These are phyloP conservation scores for Pelargonium nanum DNA, from an alignment of 345 rosid genomes.

Conservation along the genomic window DNA sequence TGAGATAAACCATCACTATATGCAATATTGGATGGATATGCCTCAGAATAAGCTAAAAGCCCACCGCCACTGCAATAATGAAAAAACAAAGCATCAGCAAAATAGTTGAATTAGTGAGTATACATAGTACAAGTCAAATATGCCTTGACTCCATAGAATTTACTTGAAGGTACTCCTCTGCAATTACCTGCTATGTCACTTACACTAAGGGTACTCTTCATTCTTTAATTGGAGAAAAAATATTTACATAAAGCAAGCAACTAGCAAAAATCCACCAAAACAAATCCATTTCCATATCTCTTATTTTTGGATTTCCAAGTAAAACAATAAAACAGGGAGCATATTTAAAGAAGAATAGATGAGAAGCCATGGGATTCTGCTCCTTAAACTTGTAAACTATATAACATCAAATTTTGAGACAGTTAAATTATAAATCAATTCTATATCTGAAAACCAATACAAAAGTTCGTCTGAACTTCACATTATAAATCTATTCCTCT, in stretches of 20 bases:
- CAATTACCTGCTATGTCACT: too few species aligned
- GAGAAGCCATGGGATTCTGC: not conserved
- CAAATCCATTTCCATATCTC: too few species aligned
- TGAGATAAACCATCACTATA: constrained; percentile 26
- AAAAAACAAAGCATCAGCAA: constrained; percentile 1
- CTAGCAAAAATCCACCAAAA: too few species aligned
- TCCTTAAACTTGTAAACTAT: not conserved
- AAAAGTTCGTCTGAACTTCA: not conserved
- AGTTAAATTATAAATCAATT: not conserved
- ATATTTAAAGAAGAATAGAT: too few species aligned
- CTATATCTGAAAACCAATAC: not conserved
- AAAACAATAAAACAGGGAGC: too few species aligned
- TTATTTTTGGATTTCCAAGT: not conserved
- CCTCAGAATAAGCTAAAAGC: constrained; percentile 67
- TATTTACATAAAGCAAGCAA: too few species aligned
- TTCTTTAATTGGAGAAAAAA: too few species aligned
- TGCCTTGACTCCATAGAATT: not conserved
- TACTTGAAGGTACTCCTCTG: not conserved
- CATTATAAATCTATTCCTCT: not conserved
- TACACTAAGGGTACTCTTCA: too few species aligned
- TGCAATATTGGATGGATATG: constrained; percentile 30
- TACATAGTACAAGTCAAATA: too few species aligned
- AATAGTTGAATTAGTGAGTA: not conserved
- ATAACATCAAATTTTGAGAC: not conserved
- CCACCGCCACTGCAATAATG: constrained; percentile 66